Base-by-base conservation (phyloP, 257 asterid species). In the Leptodermis oblonga region DNA sequence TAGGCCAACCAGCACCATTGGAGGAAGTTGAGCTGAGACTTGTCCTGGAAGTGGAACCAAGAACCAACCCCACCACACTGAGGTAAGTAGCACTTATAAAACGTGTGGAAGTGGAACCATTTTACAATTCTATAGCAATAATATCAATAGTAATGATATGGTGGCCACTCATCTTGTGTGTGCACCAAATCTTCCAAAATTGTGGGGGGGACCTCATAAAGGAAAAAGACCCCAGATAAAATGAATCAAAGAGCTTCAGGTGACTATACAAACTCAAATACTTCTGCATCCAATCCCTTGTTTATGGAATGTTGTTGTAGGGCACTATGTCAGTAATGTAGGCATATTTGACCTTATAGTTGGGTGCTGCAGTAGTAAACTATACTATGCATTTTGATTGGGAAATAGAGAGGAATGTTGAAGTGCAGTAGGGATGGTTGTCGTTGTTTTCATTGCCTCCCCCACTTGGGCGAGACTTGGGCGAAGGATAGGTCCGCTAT, bases 391-490 rank as follows among this genome's bases (percentile, higher is more conserved):
- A 43, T n/a, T 3, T 28, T 23, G 26, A 17, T 8, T 41, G 48
- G n/a, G n/a, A n/a, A n/a, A n/a, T n/a, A n/a, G n/a, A n/a, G n/a
- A n/a, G n/a, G n/a, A n/a, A n/a, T n/a, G n/a, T n/a, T n/a, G n/a
- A 0, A 49, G 1, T 20, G 5, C 22, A 52, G 1, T 52, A 52
- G n/a, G n/a, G n/a, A 15, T 52, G 59, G 59, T 58, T 33, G 17
- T 17, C 4, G 76, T 71, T 66, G 60, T 48, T 71, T 70, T 76
- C 80, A 25, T 4, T 65, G 80, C 70, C 55, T 26, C 76, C 77
- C 77, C 77, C 77, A 76, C 80, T 60, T 17, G 52, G 25, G n/a
- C n/a, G n/a, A n/a, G n/a, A n/a, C 59, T n/a, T n/a, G 20, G 20
- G 14, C n/a, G 13, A 28, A 36, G 13, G 75, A 70, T 62, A 31